Base-by-base conservation (phyloP, 192 early-diverging fungal genomes). In the Cladochytrium replicatum region DNA sequence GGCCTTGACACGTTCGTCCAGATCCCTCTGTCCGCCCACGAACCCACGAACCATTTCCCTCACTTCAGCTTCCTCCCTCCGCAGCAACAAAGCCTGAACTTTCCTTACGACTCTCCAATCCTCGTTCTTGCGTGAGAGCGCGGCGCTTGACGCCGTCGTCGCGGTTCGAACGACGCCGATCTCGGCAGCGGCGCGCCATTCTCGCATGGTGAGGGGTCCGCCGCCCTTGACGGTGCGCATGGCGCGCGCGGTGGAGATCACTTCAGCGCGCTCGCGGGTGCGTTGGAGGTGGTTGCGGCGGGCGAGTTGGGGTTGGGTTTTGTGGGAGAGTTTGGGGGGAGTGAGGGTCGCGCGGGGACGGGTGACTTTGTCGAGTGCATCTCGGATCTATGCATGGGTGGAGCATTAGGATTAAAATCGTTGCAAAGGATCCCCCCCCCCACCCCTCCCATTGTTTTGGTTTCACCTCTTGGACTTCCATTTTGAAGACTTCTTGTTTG, bases 391-490 rank as follows among this genome's bases (percentile, higher is more conserved):
- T 25, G n/a, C 17, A 0, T 46, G 22, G 23, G n/a, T 8, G 30
- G 43, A n/a, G 24, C 8, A 22, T 55, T 1, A 32, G n/a, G 32
- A 25, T 15, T 7, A 58, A 32, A 30, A 25, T 32, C 13, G 9
- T 6, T 0, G 8, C 6, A 22, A 0, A 1, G 46, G 27, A 48
- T 1, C 0, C 19, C 5, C 6, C 11, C 8, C 26, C n/a, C 8
- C 11, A 6, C 6, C 22, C 28, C 6, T 47, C 28, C 28, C 5
- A 8, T 46, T 5, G 8, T 32, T 19, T 38, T 11, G 19, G 26
- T 17, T 3, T 1, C 21, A 64, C 67, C 54, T 69, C 63, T 47
- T 62, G 62, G 9, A 69, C 19, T 50, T 69, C 63, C 32, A 46
- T 43, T 25, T 58, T 57, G 32, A 69, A 43, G 38, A 43, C 37